Conservation (phyloP, 257 asterid genomes). For the Jacaranda mimosifolia region DNA sequence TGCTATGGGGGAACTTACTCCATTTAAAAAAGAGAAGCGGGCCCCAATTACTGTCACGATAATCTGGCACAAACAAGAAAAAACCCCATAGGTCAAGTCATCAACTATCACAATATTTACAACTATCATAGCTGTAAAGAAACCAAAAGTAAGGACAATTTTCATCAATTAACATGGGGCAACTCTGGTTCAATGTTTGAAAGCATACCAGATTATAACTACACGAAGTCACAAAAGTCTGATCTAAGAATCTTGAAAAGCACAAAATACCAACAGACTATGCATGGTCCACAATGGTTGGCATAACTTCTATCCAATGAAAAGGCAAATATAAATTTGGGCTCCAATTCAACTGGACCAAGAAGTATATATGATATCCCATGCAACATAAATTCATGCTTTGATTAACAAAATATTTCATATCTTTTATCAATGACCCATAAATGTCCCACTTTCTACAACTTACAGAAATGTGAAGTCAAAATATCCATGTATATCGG, state of each 20-base stretch:
- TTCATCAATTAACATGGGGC: not conserved
- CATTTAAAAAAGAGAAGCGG: not conserved
- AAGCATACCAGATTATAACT: not conserved
- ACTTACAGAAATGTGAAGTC: not conserved
- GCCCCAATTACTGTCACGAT: not conserved
- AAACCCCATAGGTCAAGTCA: not conserved
- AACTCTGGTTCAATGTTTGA: not conserved
- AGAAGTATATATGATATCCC: not conserved
- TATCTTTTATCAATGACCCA: not conserved
- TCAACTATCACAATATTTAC: not conserved
- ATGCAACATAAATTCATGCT: not conserved
- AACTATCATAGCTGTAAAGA: not conserved
- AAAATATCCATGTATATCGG: not conserved
- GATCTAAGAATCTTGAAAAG: not conserved
- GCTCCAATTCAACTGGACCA: conserved; percentile 3
- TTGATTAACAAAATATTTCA: too few relatives aligned
- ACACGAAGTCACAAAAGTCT: not conserved
- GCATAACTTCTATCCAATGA: not conserved
- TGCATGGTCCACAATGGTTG: not conserved
- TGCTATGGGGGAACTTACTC: not conserved
- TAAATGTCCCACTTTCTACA: not conserved
- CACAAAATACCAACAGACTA: not conserved
- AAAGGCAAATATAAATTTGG: not conserved
- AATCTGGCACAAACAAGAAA: conserved; percentile 12
- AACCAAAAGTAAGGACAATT: not conserved